These are phyloP conservation scores for Xylariaceae sp. DNA, from an alignment of 2,329 filamentous ascomycete species.

Conservation along the genomic window DNA sequence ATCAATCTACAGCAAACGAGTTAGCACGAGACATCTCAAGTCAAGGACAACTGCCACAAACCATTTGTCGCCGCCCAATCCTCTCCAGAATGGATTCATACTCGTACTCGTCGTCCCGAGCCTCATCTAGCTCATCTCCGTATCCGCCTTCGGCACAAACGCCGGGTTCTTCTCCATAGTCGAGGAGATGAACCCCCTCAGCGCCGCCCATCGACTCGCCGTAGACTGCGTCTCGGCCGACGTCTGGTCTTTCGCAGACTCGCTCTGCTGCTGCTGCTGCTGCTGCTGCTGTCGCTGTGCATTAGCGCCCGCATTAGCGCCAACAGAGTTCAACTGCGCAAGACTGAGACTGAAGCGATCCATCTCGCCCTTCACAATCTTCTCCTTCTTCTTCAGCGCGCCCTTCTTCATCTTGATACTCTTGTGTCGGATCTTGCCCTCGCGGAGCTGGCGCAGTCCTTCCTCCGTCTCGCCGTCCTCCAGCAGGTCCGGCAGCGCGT, in stretches of 20 bases:
- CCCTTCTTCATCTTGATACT: constrained; percentile 71
- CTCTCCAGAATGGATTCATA: not conserved
- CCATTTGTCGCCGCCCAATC: constrained; percentile 2
- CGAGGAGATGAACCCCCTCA: constrained; percentile 76
- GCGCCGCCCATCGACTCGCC: constrained; percentile 67
- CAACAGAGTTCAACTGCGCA: constrained; percentile 59
- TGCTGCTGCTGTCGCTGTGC: not conserved
- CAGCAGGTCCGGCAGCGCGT: constrained; percentile 66
- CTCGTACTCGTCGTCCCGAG: not conserved
- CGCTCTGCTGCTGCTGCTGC: not conserved
- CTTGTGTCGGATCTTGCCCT: constrained; percentile 65
- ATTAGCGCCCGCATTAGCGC: constrained; percentile 3
- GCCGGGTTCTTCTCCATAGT: constrained; percentile 87
- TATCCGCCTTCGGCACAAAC: constrained; percentile 45
- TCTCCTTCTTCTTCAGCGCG: constrained; percentile 77
- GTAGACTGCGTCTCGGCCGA: constrained; percentile 34
- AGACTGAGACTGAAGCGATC: constrained; percentile 79
- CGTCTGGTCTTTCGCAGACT: constrained; percentile 19
- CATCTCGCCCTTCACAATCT: constrained; percentile 72
- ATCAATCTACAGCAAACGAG: not conserved
- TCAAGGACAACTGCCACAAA: not conserved
- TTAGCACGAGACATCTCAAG: not conserved
- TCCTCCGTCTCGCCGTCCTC: constrained; percentile 43
- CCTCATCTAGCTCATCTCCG: constrained; percentile 16
- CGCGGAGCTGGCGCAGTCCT: constrained; percentile 36